Evolutionary conservation across 2,329 filamentous ascomycete species (phyloP), one percentile per base, ranked within the genome.

Genomic region (Phyllosticta ampelicida): DNA sequence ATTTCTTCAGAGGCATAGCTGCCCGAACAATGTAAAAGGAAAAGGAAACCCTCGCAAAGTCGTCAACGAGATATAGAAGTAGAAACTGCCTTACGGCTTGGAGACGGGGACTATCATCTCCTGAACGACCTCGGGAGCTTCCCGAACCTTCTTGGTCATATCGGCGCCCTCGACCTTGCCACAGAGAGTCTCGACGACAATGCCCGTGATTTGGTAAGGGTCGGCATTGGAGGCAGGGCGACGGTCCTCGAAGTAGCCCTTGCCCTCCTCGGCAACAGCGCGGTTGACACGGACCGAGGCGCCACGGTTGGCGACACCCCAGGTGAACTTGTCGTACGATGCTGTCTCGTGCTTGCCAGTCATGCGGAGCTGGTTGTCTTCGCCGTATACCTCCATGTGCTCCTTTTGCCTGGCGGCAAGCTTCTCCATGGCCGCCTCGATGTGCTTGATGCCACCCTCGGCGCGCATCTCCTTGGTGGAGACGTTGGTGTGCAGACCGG

Each of bases 341-440:
- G 91, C 91, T 10, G 94, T 99, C 85, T 99, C 94, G 77, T 96
- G 90, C 65, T 83, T 82, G 67, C 94, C 94, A 56, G 92, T 97
- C 67, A 97, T 87, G 71, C 94, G 91, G 67, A 87, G 83, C 67
- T 94, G 90, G 80, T 99, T 99, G 74, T 91, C 92, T 80, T 95
- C 89, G 70, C 94, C 90, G 73, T 96, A 96, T 65, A 95, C 90
- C 65, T 86, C 86, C 76, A 95, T 95, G 74, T 80, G 77, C 68
- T 79, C 77, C 60, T 68, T 71, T 65, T 80, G 77, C 65, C 77
- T 75, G 60, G 66, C 69, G 58, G 73, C 69, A 48, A 80, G 75
- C 70, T 77, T 77, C 71, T 80, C 77, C 73, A 80, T 83, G 89
- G 91, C 80, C 36, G 70, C 72, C 71, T 97, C 91, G 65, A 99